Conservation (phyloP, 2,329 filamentous ascomycete genomes). For the Beauveria varroae region DNA sequence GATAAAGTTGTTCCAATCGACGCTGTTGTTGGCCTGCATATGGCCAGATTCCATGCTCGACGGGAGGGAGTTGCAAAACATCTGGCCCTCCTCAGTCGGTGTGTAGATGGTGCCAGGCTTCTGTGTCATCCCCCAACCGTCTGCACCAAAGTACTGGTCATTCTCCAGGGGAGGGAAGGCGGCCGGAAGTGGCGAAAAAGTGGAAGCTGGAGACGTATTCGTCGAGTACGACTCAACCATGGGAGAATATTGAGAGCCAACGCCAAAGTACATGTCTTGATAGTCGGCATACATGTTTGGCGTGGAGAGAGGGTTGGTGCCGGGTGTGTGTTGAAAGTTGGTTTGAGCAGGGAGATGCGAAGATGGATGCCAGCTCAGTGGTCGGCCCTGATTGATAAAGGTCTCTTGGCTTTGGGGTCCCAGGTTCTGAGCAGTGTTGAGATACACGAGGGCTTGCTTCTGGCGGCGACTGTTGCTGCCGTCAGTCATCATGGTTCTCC, state of each 20-base stretch:
- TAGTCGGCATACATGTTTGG: slow-evolving; percentile 31
- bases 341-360: slow-evolving; percentile 34
- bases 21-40: not conserved
- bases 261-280: slow-evolving; percentile 30
- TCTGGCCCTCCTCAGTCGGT: slow-evolving; percentile 16
- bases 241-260: slow-evolving; percentile 39
- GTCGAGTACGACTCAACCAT: slow-evolving; percentile 49
- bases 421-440: slow-evolving; percentile 18
- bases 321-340: slow-evolving; percentile 21
- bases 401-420: slow-evolving; percentile 12
- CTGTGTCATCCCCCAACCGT: slow-evolving; percentile 29
- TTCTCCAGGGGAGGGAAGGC: slow-evolving; percentile 34
- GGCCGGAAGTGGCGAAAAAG: slow-evolving; percentile 46
- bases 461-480: slow-evolving; percentile 35
- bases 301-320: slow-evolving; percentile 29
- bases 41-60: not conserved
- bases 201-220: slow-evolving; percentile 48
- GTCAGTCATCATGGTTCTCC: slow-evolving; percentile 51
- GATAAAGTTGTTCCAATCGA: slow-evolving; percentile 40
- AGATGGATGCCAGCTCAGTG: slow-evolving; percentile 70
- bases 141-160: slow-evolving; percentile 32
- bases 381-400: slow-evolving; percentile 38
- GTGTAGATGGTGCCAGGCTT: slow-evolving; percentile 23
- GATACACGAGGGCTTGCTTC: slow-evolving; percentile 40
- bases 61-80: slow-evolving; percentile 22